phyloP scores from a whole-genome alignment of 2,329 filamentous ascomycete genomes.

The Penicillium sp. region DNA sequence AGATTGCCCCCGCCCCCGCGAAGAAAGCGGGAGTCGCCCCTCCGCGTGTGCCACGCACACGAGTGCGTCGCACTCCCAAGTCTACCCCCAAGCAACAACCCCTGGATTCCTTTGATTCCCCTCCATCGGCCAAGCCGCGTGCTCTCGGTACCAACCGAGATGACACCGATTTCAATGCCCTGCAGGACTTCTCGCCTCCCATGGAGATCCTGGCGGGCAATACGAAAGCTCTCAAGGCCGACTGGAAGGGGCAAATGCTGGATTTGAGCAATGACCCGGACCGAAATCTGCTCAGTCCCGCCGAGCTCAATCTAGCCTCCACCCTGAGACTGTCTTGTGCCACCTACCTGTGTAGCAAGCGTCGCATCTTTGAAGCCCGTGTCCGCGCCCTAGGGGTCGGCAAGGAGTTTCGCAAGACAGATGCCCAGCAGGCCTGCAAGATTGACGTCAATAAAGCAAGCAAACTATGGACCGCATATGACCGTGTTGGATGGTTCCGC shows the following conservation, averaged over 20 bases:
- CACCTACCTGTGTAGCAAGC: slow-evolving; percentile 90
- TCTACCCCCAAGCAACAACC: slow-evolving; percentile 46
- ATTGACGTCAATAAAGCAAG: slow-evolving; percentile 98
- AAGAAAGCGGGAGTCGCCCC: slow-evolving; percentile 30
- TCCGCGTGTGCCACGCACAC: slow-evolving; percentile 35
- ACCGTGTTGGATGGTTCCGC: slow-evolving; percentile 83
- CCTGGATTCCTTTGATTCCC: slow-evolving; percentile 43
- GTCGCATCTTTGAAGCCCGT: slow-evolving; percentile 81
- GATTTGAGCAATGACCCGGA: slow-evolving; percentile 76
- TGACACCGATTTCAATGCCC: slow-evolving; percentile 76
- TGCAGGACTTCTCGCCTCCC: slow-evolving; percentile 75
- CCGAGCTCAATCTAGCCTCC: slow-evolving; percentile 76
- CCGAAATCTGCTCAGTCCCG: slow-evolving; percentile 71
- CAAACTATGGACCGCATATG: slow-evolving; percentile 87
- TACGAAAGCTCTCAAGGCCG: slow-evolving; percentile 75
- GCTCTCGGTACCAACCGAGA: slow-evolving; percentile 68
- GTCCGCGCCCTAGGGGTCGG: slow-evolving; percentile 67
- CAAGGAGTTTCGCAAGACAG: slow-evolving; percentile 92
- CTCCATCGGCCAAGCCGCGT: slow-evolving; percentile 46
- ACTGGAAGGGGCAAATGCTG: slow-evolving; percentile 82
- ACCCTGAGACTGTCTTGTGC: slow-evolving; percentile 82
- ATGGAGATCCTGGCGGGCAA: slow-evolving; percentile 67
- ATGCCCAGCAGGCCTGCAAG: slow-evolving; percentile 95
- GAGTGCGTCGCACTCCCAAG: slow-evolving; percentile 46
- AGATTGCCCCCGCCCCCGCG: slow-evolving; percentile 44